Base-by-base conservation (phyloP, 768 basidiomycete genomes). In the Termitomyces sp. region DNA sequence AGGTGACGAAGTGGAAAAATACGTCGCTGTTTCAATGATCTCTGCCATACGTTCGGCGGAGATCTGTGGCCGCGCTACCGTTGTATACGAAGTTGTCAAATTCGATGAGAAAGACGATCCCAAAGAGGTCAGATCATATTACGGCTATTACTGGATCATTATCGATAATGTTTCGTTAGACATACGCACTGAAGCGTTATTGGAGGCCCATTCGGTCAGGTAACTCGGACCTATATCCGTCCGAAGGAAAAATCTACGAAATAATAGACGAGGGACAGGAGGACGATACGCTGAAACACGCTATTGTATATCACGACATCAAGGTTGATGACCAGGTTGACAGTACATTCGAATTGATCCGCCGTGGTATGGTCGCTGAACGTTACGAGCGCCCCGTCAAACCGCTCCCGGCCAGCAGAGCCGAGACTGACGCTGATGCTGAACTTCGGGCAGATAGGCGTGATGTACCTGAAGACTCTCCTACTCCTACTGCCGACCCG, bases 161-260 rank as follows among this genome's bases (percentile, higher is more conserved):
- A 31, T 20, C 34, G 31, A 56, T 6, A 46, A 32, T 20, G 17
- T 17, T 48, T 20, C n/a, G 14, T 8, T 17, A 55, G 60, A 60
- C 36, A 20, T 51, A 40, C 31, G 58, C 42, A 4, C 40, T 59
- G 7, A 59, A 59, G 50, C 58, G 59, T 14, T 60, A 60, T 14
- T 60, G 60, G 60, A 53, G 60, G 36, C 54, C 60, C 7, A 20
- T 55, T 31, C 5, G 20, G 4, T 0, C 20, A 4, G 25, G 29
- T 8, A 14, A 46, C 20, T 6, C 45, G 11, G 36, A 38, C 0
- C 10, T 20, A 34, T 38, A 53, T 14, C 52, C 45, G 6, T n/a
- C 38, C 14, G 59, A 60, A 50, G 46, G 55, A 12, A 0, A 42
- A 11, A 56, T 61, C 9, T 50, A 56, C 38, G 42, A 56, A 1